Base-by-base conservation (phyloP, 2,329 filamentous ascomycete genomes). In the Curvularia hawaiiensis region DNA sequence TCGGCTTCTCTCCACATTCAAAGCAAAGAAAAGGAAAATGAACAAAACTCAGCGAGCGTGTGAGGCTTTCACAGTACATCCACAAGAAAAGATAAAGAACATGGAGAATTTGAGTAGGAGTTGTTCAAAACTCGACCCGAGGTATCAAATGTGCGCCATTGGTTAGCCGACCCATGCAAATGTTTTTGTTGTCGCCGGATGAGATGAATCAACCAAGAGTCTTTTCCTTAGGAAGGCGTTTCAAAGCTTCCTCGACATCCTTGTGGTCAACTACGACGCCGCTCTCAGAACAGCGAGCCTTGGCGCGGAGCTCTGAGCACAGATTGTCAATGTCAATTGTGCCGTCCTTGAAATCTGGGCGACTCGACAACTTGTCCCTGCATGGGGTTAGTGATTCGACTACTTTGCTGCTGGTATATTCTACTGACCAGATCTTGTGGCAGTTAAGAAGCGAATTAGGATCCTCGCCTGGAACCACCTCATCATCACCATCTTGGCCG, bases 321-420 rank as follows among this genome's bases (percentile, higher is more conserved):
- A 99, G 84, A 33, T 89, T 88, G 72, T 99, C 95, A 48, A 99
- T 89, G 66, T 99, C 95, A 64, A 98, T 92, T 67, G 96, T 93
- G 67, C 93, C 93, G 56, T 86, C 90, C 72, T 93, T 90, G 67
- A 96, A 95, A 74, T 90, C 92, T 59, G 92, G 88, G 76, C 92
- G 96, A 35, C 85, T 86, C 79, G 96, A 91, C 22, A 97, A 79
- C 78, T 91, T 92, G 77, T 97, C 92, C 95, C 94, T 97, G 72
- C 56, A 18, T 1, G 4, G 12, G 62, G 75, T 88, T 55, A 68
- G 60, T 48, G 24, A 16, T 20, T 39, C 22, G 53, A 24, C 7
- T n/a, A 1, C 40, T 53, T 31, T 14, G 45, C 3, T 3, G 1
- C 28, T 43, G 2, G 31, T 6, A n/a, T 3, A 14, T 28, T 43